phyloP scores from a whole-genome alignment of 495 filamentous ascomycete species.

The Hypoxylon crocopeplum region DNA sequence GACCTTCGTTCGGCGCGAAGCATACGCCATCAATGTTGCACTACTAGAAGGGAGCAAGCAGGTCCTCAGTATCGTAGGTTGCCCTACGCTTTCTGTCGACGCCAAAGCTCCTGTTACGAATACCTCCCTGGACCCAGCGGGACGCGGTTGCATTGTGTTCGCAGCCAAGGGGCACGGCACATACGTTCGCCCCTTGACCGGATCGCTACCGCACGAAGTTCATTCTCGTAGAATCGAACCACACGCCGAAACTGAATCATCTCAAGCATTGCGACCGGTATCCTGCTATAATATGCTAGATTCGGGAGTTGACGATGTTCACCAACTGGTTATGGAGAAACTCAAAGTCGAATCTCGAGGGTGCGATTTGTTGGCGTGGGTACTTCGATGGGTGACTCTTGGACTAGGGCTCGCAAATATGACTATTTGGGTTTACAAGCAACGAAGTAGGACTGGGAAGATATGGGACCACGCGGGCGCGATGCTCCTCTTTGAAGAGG shows the following conservation, averaged over 20 bases:
- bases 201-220: constrained; percentile 11
- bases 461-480: constrained; percentile 78
- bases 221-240: constrained; percentile 30
- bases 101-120: constrained; percentile 40
- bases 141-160: constrained; percentile 62
- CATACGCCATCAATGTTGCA: constrained; percentile 63
- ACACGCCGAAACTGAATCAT: constrained; percentile 34
- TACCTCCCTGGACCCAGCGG: constrained; percentile 56
- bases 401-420: constrained; percentile 66
- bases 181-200: constrained; percentile 54
- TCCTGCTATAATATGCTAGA: constrained; percentile 49
- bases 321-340: constrained; percentile 51
- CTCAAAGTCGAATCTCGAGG: constrained; percentile 57
- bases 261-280: constrained; percentile 44
- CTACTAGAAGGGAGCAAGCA: constrained; percentile 48
- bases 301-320: constrained; percentile 54
- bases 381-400: constrained; percentile 68
- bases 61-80: constrained; percentile 58
- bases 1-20: constrained; percentile 66
- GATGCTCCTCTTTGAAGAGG: constrained; percentile 70
- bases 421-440: constrained; percentile 67
- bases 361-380: constrained; percentile 67
- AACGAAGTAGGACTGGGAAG: constrained; percentile 60
- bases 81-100: constrained; percentile 61
- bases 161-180: constrained; percentile 64